phyloP scores from a whole-genome alignment of 805 yeast species.

The Naumovozyma baii region DNA sequence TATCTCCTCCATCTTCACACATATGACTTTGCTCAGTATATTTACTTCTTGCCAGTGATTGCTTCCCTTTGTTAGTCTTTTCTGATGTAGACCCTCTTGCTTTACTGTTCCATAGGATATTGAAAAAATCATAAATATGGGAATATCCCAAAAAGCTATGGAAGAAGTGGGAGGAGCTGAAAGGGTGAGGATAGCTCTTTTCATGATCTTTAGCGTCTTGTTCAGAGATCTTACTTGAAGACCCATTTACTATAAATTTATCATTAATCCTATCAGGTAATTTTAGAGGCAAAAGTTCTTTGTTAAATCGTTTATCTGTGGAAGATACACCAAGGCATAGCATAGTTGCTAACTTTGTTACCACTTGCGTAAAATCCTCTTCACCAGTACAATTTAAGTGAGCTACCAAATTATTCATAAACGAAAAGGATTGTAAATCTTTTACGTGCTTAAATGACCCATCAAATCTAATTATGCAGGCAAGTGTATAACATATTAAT shows the following conservation, averaged over 20 bases:
- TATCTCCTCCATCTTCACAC: not conserved
- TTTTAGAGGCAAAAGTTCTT: conserved; percentile 18
- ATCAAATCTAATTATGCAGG: conserved; percentile 46
- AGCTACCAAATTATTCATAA: conserved; percentile 31
- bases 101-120: not conserved
- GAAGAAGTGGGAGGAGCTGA: no score
- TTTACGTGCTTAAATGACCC: conserved; percentile 11
- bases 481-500: conserved; percentile 42
- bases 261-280: conserved; percentile 13
- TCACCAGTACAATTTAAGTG: conserved; percentile 27
- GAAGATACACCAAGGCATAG: conserved; percentile 18
- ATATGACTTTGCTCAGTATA: not conserved
- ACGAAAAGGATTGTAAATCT: conserved; percentile 24
- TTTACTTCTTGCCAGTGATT: no score
- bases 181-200: no score
- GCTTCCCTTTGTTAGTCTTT: no score
- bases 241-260: conserved; percentile 6
- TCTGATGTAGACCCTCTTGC: no score
- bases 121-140: not conserved
- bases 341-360: conserved; percentile 16
- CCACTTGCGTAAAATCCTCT: conserved; percentile 22
- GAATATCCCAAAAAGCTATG: not conserved
- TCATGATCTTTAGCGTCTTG: conserved; percentile 2
- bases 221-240: not conserved
- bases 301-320: conserved; percentile 17